A percentile compares a stretch with the other conserved stretches of the same genome.
Conservation (phyloP, 768 basidiomycete species). For the Fomitopsis pulvina region DNA sequence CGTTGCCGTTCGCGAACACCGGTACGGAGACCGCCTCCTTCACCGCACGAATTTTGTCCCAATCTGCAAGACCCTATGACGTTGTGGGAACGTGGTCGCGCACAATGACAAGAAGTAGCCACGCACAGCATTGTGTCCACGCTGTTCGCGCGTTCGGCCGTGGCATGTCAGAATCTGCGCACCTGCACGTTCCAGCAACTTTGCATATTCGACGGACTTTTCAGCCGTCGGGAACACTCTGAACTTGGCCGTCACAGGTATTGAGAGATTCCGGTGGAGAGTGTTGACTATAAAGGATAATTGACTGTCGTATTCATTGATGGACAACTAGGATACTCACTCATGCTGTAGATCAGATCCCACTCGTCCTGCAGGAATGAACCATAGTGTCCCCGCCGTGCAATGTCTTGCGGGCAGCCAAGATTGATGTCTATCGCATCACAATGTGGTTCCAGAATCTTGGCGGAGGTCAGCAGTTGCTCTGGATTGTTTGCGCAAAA, state of each 20-base stretch:
- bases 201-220: conserved; percentile 89
- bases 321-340: conserved; percentile 33
- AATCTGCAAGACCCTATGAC: conserved; percentile 75
- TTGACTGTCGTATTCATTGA: not conserved
- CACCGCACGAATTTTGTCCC: conserved; percentile 85
- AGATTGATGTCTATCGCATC: conserved; percentile 95
- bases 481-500: conserved; percentile 92
- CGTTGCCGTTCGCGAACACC: conserved; percentile 96
- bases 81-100: not conserved
- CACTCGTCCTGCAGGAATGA: conserved; percentile 93
- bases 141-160: conserved; percentile 85
- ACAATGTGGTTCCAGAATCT: conserved; percentile 67
- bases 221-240: conserved; percentile 81
- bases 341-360: conserved; percentile 78
- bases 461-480: conserved; percentile 70
- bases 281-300: conserved; percentile 57
- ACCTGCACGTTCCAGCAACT: conserved; percentile 92
- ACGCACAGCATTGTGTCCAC: conserved; percentile 72
- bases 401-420: conserved; percentile 95
- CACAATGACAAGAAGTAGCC: not conserved
- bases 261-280: conserved; percentile 71
- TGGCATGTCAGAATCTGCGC: conserved; percentile 95
- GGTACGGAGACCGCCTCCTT: conserved; percentile 87
- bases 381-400: conserved; percentile 80
- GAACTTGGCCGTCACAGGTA: conserved; percentile 98